These are phyloP conservation scores for Pichia cephalocereana DNA, from an alignment of 805 yeast species.

Conservation along the genomic window DNA sequence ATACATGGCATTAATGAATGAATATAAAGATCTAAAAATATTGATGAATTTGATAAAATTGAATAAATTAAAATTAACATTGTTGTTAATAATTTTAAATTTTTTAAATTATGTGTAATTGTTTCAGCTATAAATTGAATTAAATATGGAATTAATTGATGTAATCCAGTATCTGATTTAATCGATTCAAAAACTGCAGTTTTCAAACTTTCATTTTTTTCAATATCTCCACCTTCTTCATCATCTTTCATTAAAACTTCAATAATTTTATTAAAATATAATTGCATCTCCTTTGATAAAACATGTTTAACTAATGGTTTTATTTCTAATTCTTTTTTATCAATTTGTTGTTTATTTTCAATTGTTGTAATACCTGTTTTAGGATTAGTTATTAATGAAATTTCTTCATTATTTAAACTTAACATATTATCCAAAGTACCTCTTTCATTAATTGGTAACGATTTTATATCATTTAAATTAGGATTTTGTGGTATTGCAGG, in stretches of 20 bases:
- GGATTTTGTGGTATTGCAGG: constrained; percentile 98
- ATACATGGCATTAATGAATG: constrained; percentile 98
- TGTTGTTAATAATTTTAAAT: constrained; percentile 60
- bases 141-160: constrained; percentile 92
- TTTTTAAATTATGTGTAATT: constrained; percentile 76
- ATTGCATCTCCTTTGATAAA: constrained; percentile 84
- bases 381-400: constrained; percentile 22
- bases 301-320: constrained; percentile 94
- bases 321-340: constrained; percentile 46
- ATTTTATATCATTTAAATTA: constrained; percentile 64
- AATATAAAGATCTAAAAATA: constrained; percentile 89
- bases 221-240: no score
- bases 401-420: constrained; percentile 40
- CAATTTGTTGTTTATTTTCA: constrained; percentile 14
- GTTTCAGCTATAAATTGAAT: constrained; percentile 96
- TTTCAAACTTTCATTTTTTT: constrained; percentile 45
- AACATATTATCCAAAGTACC: constrained; percentile 70
- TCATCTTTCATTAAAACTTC: constrained; percentile 52
- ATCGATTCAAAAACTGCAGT: constrained; percentile 79
- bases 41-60: constrained; percentile 68
- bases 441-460: constrained; percentile 66
- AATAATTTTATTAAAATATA: constrained; percentile 85
- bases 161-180: constrained; percentile 89
- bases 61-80: constrained; percentile 88
- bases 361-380: constrained; percentile 21